Base-by-base conservation (phyloP, 163 green algal species). In the Scenedesmus sp. region DNA sequence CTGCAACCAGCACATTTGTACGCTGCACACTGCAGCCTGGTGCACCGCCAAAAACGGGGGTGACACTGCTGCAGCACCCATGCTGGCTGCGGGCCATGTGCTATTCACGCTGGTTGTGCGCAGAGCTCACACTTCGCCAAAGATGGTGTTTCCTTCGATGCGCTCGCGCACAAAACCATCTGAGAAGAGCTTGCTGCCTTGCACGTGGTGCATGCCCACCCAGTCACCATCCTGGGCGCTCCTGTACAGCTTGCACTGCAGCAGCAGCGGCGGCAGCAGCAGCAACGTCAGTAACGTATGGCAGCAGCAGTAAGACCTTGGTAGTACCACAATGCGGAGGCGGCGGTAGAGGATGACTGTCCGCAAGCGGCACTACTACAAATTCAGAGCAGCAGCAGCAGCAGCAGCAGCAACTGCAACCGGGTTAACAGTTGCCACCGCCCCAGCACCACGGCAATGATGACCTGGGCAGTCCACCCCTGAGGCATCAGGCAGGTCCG, bases 261-360 rank as follows among this genome's bases (percentile, higher is more conserved):
- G 70, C 70, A 80, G 70, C 70, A 80, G 13, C 70, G 24, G 70
- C 70, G 44, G 33, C 70, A 80, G 70, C 70, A 80, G 30, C n/a
- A 44, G 70, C n/a, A 80, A 2, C 6, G 44, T 13, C 70, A 43
- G 70, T n/a, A 80, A 26, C 68, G 24, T 13, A 73, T 9, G 22
- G 61, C 61, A 73, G 61, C 61, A 73, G 61, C 61, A 33, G 61
- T 33, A 73, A 30, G 24, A 37, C 61, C 61, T 73, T 73, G 61
- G 61, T 13, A 37, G 61, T 33, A 73, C 9, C 15, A 73, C 61
- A 73, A 10, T 73, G 61, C 61, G 24, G 61, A 9, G 15, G 22
- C 20, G 15, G 20, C 22, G 61, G 61, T 73, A 33, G 10, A 73
- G 15, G 61, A 73, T 56, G 49, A 56, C 10, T 56, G 7, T 56